Conservation (phyloP, 1,284 basidiomycete genomes). For the Tylopilus sp. region DNA sequence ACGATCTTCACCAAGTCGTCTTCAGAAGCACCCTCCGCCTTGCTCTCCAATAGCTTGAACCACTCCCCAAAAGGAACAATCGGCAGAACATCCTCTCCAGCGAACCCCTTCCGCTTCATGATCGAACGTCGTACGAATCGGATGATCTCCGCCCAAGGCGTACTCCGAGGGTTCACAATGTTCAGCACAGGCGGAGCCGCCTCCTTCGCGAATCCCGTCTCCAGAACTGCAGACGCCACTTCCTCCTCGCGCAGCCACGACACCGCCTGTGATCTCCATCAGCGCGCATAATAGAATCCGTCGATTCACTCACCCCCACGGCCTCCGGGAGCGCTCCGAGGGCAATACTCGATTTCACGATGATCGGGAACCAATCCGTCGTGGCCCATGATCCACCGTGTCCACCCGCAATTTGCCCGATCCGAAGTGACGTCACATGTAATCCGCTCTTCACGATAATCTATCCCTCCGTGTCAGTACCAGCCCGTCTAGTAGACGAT, state of each 20-base stretch:
- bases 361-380: conserved; percentile 32
- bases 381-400: conserved; percentile 29
- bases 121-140: conserved; percentile 11
- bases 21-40: conserved; percentile 15
- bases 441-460: conserved; percentile 27
- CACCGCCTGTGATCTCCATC: conserved; percentile 11
- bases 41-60: conserved; percentile 21
- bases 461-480: conserved; percentile 5
- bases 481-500: fast-evolving
- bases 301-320: conserved; percentile 22
- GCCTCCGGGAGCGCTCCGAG: conserved; percentile 31
- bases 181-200: conserved; percentile 20
- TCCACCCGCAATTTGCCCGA: conserved; percentile 33
- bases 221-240: conserved; percentile 19
- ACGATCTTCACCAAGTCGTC: conserved; percentile 20
- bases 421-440: conserved; percentile 24
- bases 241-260: conserved; percentile 25
- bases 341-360: conserved; percentile 29
- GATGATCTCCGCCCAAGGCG: conserved; percentile 19
- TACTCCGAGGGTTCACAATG: conserved; percentile 23
- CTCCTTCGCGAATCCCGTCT: conserved; percentile 8
- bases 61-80: conserved; percentile 26
- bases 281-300: neutral
- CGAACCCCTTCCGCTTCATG: conserved; percentile 5
- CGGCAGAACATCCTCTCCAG: conserved; percentile 7